Conservation (phyloP, 352 stramenopile genomes). For the Phytopythium kandeliae region DNA sequence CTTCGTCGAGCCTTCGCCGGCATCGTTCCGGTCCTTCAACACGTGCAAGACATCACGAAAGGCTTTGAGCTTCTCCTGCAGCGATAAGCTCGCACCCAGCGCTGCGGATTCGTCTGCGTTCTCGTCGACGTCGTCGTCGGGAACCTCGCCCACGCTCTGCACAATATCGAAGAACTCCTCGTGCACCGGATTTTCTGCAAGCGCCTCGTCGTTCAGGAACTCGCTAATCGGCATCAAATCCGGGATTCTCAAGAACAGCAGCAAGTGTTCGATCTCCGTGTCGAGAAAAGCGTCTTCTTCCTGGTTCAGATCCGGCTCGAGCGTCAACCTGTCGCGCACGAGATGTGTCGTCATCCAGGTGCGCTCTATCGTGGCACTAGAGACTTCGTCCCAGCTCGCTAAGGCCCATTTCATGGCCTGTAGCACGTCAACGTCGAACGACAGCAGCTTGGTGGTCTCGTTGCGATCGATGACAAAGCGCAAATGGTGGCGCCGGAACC, state of each 20-base stretch:
- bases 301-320: slow-evolving; percentile 43
- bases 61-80: slow-evolving; percentile 76
- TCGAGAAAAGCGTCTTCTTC: slow-evolving; percentile 56
- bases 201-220: slow-evolving; percentile 67
- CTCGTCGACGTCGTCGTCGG: slow-evolving; percentile 62
- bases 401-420: slow-evolving; percentile 78
- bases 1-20: slow-evolving; percentile 46
- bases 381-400: slow-evolving; percentile 66
- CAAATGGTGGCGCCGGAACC: slow-evolving; percentile 67
- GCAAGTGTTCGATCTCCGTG: slow-evolving; percentile 54
- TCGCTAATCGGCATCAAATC: slow-evolving; percentile 58
- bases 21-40: slow-evolving; percentile 63
- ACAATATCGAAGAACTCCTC: slow-evolving; percentile 85
- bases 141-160: slow-evolving; percentile 52
- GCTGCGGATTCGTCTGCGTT: slow-evolving; percentile 27
- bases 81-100: slow-evolving; percentile 29
- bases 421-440: slow-evolving; percentile 63
- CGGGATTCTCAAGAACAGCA: slow-evolving; percentile 55
- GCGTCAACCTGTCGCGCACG: slow-evolving; percentile 42
- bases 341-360: slow-evolving; percentile 59
- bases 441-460: slow-evolving; percentile 33
- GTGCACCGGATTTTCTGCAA: slow-evolving; percentile 65
- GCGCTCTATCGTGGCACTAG: slow-evolving; percentile 58
- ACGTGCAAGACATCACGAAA: slow-evolving; percentile 76
- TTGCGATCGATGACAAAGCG: slow-evolving; percentile 55